These are phyloP conservation scores for Dalbergia cultrata DNA, from an alignment of 306 rosid species.

Conservation along the genomic window DNA sequence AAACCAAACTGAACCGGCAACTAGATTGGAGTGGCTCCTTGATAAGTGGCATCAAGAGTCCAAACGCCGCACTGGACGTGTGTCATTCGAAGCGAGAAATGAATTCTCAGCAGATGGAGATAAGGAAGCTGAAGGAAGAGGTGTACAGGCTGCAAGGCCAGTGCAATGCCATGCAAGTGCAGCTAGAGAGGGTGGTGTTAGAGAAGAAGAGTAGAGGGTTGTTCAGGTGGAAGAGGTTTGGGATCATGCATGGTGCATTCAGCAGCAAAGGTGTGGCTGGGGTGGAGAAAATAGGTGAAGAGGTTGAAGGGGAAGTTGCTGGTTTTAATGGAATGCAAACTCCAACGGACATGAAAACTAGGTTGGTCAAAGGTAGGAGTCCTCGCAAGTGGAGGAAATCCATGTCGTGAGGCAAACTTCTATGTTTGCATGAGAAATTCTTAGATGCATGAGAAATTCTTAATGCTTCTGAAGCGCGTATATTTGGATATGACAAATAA, in stretches of 20 bases:
- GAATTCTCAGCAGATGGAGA: slow-evolving; percentile 68
- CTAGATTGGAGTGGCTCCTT: slow-evolving; percentile 88
- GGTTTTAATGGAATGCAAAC: slow-evolving; percentile 51
- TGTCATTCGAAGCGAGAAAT: slow-evolving; percentile 81
- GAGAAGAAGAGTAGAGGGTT: slow-evolving; percentile 63
- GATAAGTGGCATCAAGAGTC: slow-evolving; percentile 64
- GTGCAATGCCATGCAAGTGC: slow-evolving; percentile 72
- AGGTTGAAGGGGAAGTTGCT: slow-evolving; percentile 50
- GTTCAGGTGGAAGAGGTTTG: slow-evolving; percentile 81
- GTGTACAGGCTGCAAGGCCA: slow-evolving; percentile 74
- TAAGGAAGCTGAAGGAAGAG: slow-evolving; percentile 77
- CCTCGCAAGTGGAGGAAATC: slow-evolving; percentile 84
- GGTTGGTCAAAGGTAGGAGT: slow-evolving; percentile 59
- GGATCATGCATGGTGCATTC: slow-evolving; percentile 46
- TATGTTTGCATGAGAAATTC: background rate
- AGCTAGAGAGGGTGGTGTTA: slow-evolving; percentile 63
- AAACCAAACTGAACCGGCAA: slow-evolving; percentile 59
- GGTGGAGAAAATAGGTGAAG: slow-evolving; percentile 44
- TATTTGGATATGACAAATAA: background rate
- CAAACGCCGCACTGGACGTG: slow-evolving; percentile 52
- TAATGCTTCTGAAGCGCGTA: background rate
- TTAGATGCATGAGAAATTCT: too few species aligned
- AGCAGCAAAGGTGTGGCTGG: slow-evolving; percentile 38
- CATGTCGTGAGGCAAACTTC: slow-evolving; percentile 80
- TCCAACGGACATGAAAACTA: slow-evolving; percentile 72